A percentile compares a stretch with the other conserved stretches of the same genome.
Conservation (phyloP, 2,329 filamentous ascomycete species). For the Fusarium begoniae region DNA sequence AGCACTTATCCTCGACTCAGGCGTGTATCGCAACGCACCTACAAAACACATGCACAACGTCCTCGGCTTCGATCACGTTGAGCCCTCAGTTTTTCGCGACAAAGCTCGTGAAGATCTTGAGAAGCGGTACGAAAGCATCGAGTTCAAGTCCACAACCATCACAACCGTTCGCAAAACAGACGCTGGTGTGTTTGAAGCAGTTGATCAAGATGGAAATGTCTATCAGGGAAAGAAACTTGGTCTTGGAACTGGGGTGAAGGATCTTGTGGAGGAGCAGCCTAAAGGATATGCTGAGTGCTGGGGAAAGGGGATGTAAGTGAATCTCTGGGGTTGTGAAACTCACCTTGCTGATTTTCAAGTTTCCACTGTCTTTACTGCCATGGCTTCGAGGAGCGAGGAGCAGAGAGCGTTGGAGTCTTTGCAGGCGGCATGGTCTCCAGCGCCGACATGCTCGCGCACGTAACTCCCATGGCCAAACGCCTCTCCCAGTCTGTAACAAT, state of each 20-base stretch:
- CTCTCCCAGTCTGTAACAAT: slow-evolving; percentile 57
- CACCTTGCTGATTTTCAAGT: slow-evolving; percentile 25
- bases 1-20: slow-evolving; percentile 60
- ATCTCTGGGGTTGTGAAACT: no score
- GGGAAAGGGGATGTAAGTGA: slow-evolving; percentile 58
- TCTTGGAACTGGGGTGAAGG: slow-evolving; percentile 62
- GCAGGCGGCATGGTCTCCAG: slow-evolving; percentile 49
- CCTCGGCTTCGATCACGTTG: slow-evolving; percentile 50
- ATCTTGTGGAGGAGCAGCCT: slow-evolving; percentile 59
- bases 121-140: slow-evolving; percentile 48
- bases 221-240: slow-evolving; percentile 64
- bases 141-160: slow-evolving; percentile 45
- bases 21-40: slow-evolving; percentile 59
- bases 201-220: slow-evolving; percentile 52
- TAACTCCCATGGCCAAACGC: slow-evolving; percentile 55
- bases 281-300: slow-evolving; percentile 65
- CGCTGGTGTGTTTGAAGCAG: slow-evolving; percentile 46
- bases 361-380: slow-evolving; percentile 70
- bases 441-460: slow-evolving; percentile 47
- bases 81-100: slow-evolving; percentile 48
- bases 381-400: slow-evolving; percentile 65
- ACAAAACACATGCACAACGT: slow-evolving; percentile 60
- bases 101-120: slow-evolving; percentile 47
- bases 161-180: slow-evolving; percentile 43
- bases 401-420: slow-evolving; percentile 56